These are phyloP conservation scores for Oryza punctata DNA, from an alignment of 176 grass and related monocot genomes.

Conservation along the genomic window DNA sequence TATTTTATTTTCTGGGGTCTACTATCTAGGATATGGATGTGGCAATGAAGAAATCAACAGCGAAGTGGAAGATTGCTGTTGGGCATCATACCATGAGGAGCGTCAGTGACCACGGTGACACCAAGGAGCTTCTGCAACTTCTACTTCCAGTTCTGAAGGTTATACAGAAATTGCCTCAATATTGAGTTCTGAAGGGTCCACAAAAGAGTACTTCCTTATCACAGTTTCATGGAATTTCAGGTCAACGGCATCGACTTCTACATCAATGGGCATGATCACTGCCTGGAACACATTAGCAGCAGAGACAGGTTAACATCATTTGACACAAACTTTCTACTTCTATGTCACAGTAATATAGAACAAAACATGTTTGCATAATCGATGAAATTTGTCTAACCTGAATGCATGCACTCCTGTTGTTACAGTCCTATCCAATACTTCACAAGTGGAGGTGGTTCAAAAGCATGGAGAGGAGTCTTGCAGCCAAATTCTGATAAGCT, in stretches of 20 bases:
- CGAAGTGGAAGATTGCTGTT: conserved; percentile 79
- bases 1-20: conserved; percentile 4
- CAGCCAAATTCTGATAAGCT: conserved; percentile 69
- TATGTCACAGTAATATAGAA: neutral
- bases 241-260: conserved; percentile 59
- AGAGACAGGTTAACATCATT: conserved; percentile 57
- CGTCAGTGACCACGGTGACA: conserved; percentile 87
- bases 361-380: neutral
- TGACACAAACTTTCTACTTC: neutral
- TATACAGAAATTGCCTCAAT: conserved; percentile 5
- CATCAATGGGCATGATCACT: conserved; percentile 94
- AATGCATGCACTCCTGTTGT: conserved; percentile 15
- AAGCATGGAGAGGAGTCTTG: conserved; percentile 75
- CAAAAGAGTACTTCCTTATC: neutral
- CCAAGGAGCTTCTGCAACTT: conserved; percentile 65
- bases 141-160: conserved; percentile 84
- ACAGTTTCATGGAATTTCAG: conserved; percentile 26
- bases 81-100: conserved; percentile 88
- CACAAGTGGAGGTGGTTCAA: conserved; percentile 85
- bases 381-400: conserved; percentile 13
- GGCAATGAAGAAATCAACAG: conserved; percentile 72
- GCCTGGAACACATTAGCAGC: conserved; percentile 93
- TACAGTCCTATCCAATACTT: conserved; percentile 80
- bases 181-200: neutral
- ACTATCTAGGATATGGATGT: conserved; percentile 63